Base-by-base conservation (phyloP, 768 basidiomycete genomes). In the Pisolithus orientalis region DNA sequence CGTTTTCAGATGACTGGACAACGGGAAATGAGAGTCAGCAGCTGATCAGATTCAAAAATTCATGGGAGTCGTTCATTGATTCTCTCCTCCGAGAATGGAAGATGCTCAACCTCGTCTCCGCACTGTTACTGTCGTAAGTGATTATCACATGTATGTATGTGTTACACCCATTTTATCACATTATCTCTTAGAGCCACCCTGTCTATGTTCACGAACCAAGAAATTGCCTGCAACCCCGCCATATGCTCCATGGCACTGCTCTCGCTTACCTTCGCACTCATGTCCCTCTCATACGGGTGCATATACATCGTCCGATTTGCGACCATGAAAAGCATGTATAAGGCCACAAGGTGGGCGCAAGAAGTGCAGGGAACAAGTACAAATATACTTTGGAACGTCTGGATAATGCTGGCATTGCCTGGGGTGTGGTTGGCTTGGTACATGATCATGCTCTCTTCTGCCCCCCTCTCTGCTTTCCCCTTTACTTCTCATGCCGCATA, bases 41-140 rank as follows among this genome's bases (percentile, higher is more conserved):
- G 4, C 64, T 88, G 39, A 68, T 80, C 7, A 72, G 83, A 45
- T 90, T 90, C 72, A 78, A 76, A 57, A 58, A 62, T 6, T 76
- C 81, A 2, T 90, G 87, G 87, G 87, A 90, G 65, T 66, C 61
- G 0, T 87, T 90, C 57, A 76, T 88, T 9, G 83, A 85, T 51
- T 80, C 83, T 1, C 70, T 89, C n/a, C 54, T 80, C 56, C 75
- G 79, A 25, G 86, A 88, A 58, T 88, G 85, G 85, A 89, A 88
- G 70, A 88, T 85, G 6, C 61, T 80, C 42, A 89, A 89, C 59
- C 73, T 89, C 17, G 80, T 90, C 17, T 87, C 85, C 11, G 87
- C 83, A 6, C 65, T 90, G 24, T 66, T 79, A 4, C 68, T 70
- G 59, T 72, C 78, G 77, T 79, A 50, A 28, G 76, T 72, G 47